A percentile compares a stretch with the other conserved stretches of the same genome.
phyloP scores from a whole-genome alignment of 106 monocot species.

The Ottelia alismoides region DNA sequence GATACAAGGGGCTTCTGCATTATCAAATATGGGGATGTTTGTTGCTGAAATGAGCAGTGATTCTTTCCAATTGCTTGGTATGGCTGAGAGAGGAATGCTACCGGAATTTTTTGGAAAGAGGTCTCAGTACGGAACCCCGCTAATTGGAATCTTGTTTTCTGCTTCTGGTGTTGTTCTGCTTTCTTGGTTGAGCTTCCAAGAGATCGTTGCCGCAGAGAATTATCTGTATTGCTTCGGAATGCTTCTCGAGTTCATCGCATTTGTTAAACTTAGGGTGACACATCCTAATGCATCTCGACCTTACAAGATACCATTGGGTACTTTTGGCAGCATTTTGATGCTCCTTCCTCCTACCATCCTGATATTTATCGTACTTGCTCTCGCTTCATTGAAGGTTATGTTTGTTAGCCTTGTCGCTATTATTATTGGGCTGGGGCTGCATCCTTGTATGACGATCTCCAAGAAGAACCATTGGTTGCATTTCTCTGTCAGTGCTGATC shows the following conservation, averaged over 20 bases:
- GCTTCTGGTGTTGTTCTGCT: conserved; percentile 58
- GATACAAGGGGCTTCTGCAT: conserved; percentile 48
- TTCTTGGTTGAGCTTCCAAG: conserved; percentile 73
- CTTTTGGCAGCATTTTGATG: conserved; percentile 42
- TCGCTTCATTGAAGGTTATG: conserved; percentile 48
- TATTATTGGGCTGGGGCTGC: conserved; percentile 30
- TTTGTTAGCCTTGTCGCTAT: conserved; percentile 38
- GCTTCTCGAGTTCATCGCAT: conserved; percentile 54
- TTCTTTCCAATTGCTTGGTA: conserved; percentile 74
- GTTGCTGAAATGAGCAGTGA: conserved; percentile 72
- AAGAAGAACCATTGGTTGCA: conserved; percentile 32
- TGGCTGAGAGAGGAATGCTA: conserved; percentile 75
- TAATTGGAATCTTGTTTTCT: conserved; percentile 58
- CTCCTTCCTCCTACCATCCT: conserved; percentile 45
- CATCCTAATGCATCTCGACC: conserved; percentile 30
- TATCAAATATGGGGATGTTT: conserved; percentile 74
- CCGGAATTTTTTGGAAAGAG: conserved; percentile 46
- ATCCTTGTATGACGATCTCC: conserved; percentile 28
- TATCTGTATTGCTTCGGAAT: conserved; percentile 70
- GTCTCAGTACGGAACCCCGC: conserved; percentile 44
- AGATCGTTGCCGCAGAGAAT: conserved; percentile 69
- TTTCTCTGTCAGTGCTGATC: conserved; percentile 32
- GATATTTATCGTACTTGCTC: conserved; percentile 37
- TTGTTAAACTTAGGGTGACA: conserved; percentile 37
- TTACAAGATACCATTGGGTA: conserved; percentile 54